Evolutionary conservation across 1,284 basidiomycete genomes (phyloP).

Genomic region (Jaminaea rosea): DNA sequence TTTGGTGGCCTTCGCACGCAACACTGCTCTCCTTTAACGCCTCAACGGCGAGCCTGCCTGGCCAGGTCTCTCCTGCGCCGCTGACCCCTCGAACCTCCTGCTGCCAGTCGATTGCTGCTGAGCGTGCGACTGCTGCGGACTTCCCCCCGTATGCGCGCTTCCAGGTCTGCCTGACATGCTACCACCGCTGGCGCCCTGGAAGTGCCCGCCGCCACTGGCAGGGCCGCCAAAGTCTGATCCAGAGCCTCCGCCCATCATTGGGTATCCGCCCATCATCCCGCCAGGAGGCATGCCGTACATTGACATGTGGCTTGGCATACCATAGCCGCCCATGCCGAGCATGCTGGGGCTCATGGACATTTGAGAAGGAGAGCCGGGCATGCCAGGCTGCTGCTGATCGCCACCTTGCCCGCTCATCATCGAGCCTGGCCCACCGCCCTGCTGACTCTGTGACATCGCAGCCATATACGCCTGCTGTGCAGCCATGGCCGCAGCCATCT

Average conservation of each 20-base stretch:
- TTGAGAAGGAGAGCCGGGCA: constrained; percentile 10
- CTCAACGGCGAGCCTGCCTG: too few species aligned
- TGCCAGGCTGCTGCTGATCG: constrained; percentile 5
- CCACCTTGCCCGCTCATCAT: constrained; percentile 6
- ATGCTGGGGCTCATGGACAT: constrained; percentile 21
- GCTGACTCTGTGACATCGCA: constrained; percentile 20
- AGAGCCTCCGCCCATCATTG: neutral
- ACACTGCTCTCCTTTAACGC: too few species aligned
- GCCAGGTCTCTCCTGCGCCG: too few species aligned
- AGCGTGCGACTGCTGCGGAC: too few species aligned
- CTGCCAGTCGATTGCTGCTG: too few species aligned
- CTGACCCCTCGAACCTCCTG: too few species aligned
- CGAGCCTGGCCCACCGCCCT: constrained; percentile 12
- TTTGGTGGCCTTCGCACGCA: too few species aligned
- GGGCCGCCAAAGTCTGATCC: too few species aligned
- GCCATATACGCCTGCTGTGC: constrained; percentile 37
- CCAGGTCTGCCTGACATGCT: too few species aligned
- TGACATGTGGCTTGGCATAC: constrained; percentile 15
- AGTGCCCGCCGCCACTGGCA: too few species aligned
- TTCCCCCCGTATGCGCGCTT: too few species aligned
- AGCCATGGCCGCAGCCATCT: constrained; percentile 15
- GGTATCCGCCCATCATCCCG: constrained; percentile 10
- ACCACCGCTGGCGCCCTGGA: too few species aligned
- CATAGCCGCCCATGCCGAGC: constrained; percentile 4
- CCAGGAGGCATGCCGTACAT: constrained; percentile 33